Evolutionary conservation across 1,284 basidiomycete species (phyloP).

Genomic region (Sporisorium sorghi): DNA sequence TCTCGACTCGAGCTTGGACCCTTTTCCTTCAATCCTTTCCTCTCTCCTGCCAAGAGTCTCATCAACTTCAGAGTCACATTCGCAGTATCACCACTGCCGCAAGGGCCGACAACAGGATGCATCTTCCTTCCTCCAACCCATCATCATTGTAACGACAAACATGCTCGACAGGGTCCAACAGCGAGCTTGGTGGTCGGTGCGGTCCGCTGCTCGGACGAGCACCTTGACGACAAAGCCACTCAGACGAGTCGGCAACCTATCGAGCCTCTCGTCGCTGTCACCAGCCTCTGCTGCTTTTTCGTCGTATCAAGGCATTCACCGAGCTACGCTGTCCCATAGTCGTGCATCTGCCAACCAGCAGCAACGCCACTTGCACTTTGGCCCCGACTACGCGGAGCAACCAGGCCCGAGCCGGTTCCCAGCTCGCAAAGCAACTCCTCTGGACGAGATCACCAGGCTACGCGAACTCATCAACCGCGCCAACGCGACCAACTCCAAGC

Average conservation of each 20-base stretch:
- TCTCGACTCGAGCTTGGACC: neutral
- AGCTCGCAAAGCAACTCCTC: slow-evolving; percentile 19
- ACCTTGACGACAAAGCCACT: neutral
- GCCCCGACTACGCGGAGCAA: slow-evolving; percentile 8
- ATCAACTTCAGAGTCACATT: neutral
- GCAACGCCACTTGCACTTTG: slow-evolving; percentile 17
- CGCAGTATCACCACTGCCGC: neutral
- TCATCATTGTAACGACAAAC: neutral
- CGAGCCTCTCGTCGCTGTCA: neutral
- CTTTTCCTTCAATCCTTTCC: too few relatives aligned
- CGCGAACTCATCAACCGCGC: slow-evolving; percentile 48
- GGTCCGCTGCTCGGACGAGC: slow-evolving; percentile 7
- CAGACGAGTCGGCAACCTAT: neutral
- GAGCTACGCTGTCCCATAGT: neutral
- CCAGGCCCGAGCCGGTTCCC: slow-evolving; percentile 10
- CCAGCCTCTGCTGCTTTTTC: neutral
- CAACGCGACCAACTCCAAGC: slow-evolving; percentile 45
- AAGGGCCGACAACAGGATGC: slow-evolving; percentile 1
- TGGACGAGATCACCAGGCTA: slow-evolving; percentile 46
- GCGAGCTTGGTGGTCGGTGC: slow-evolving; percentile 12
- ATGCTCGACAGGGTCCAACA: slow-evolving; percentile 20
- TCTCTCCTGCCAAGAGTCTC: neutral
- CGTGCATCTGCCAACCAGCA: neutral
- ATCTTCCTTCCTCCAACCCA: too few relatives aligned
- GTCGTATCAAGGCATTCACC: neutral